A percentile compares a stretch with the other conserved stretches of the same genome.
Evolutionary conservation across 1,139 yeast genomes (phyloP).

Genomic region (Debaryomycetaceae sp.): DNA sequence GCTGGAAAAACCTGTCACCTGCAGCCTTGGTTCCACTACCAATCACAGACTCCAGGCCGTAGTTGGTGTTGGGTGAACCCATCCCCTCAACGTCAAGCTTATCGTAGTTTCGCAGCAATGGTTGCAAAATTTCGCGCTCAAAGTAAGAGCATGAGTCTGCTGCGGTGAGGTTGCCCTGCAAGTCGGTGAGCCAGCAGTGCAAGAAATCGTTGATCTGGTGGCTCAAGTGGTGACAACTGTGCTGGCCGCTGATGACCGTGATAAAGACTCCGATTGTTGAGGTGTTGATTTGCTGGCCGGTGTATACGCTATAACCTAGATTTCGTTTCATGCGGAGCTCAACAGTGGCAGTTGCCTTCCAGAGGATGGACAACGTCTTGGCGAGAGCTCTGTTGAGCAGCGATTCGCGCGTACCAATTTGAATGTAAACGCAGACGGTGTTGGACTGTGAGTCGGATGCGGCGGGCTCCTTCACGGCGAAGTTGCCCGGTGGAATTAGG

Average conservation of each 20-base stretch:
- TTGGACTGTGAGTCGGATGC: conserved; percentile 29
- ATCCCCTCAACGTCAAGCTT: conserved; percentile 7
- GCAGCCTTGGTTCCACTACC: conserved; percentile 7
- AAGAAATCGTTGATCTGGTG: conserved; percentile 45
- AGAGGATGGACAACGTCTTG: conserved; percentile 38
- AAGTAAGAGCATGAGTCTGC: no score
- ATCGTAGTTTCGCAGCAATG: conserved; percentile 26
- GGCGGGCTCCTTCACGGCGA: neutral
- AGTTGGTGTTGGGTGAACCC: conserved; percentile 27
- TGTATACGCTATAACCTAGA: conserved; percentile 39
- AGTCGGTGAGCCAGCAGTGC: neutral
- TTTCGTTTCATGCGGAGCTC: conserved; percentile 51
- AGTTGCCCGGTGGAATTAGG: conserved; percentile 26
- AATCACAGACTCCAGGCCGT: conserved; percentile 14
- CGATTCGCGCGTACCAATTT: conserved; percentile 46
- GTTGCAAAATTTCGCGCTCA: conserved; percentile 22
- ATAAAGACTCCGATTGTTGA: conserved; percentile 54
- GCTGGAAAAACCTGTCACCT: conserved; percentile 29
- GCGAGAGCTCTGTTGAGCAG: conserved; percentile 31
- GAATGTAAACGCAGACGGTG: conserved; percentile 48
- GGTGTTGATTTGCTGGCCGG: conserved; percentile 50
- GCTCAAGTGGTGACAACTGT: conserved; percentile 31
- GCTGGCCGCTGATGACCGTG: conserved; percentile 45
- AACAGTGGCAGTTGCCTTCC: conserved; percentile 35
- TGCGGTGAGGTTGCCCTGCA: no score